Base-by-base conservation (phyloP, 768 basidiomycete species). In the Auricularia cornea region DNA sequence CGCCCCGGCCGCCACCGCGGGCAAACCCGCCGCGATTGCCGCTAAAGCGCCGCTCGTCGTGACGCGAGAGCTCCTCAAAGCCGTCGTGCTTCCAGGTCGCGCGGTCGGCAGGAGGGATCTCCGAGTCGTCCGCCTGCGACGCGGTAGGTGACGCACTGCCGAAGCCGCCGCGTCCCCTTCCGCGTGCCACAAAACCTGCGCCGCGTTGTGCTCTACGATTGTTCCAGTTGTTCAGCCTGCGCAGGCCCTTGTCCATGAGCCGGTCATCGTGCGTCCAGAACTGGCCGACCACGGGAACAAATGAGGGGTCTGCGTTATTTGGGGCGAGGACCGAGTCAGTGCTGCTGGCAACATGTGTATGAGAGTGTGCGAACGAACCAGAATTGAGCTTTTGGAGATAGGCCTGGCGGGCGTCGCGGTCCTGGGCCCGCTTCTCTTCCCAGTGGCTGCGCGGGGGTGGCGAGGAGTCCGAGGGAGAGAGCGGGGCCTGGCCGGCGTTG, bases 191-290 rank as follows among this genome's bases (percentile, higher is more conserved):
- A 86, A 57, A 57, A 20, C 30, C 30, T 4, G 54, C 54, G 23
- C 54, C 54, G 30, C 54, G 54, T 26, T 57, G 54, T 4, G 54
- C 54, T 20, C 44, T 18, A 20, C 44, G 16, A 48, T 48, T 48
- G 20, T 48, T 48, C 92, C 91, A 94, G 1, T 84, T 85, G 75
- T 90, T 92, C 54, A 94, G 75, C 70, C 87, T 88, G 48, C 92
- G 84, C 48, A 92, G 74, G 65, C 90, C 86, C 73, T 90, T 90
- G 74, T 91, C 88, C 71, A 92, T 77, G 62, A 94, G 77, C 57
- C 94, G 87, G 72, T 96, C 94, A 73, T 97, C 94, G 71, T 97
- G 94, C 3, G 90, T 87, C 93, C 92, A 97, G 71, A 97, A 97
- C 66, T 88, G 88, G 62, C 94, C 94, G 28, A 95, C 89, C 29